These are phyloP conservation scores for Lactifluus pinguis DNA, from an alignment of 768 basidiomycete genomes.

Conservation along the genomic window DNA sequence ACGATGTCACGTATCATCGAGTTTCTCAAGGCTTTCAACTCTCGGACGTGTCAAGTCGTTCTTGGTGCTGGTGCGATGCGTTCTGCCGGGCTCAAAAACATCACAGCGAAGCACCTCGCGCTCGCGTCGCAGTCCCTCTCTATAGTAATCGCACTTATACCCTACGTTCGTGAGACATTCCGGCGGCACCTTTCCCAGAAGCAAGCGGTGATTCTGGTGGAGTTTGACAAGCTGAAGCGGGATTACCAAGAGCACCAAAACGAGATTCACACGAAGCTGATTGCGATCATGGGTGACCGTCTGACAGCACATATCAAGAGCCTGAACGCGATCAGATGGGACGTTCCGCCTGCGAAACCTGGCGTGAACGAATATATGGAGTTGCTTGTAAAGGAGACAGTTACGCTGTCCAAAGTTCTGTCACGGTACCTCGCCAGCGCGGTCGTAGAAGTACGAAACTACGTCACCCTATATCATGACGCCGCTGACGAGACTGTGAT, in stretches of 20 bases:
- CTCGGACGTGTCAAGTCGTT: constrained; percentile 65
- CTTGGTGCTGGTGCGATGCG: constrained; percentile 99
- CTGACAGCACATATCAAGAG: constrained; percentile 76
- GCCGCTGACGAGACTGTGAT: background rate
- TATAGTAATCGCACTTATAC: no score
- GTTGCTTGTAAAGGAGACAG: constrained; percentile 72
- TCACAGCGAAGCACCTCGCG: constrained; percentile 91
- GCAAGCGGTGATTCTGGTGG: constrained; percentile 93
- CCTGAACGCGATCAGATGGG: constrained; percentile 78
- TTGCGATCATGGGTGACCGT: constrained; percentile 97
- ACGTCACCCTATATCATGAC: background rate
- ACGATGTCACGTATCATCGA: constrained; percentile 93
- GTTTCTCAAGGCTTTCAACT: constrained; percentile 96
- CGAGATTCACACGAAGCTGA: constrained; percentile 95
- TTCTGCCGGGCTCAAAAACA: constrained; percentile 94
- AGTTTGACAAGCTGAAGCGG: constrained; percentile 98
- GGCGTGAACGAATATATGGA: constrained; percentile 78
- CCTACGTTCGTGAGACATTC: no score
- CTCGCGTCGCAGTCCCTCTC: no score
- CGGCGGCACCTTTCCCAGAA: constrained; percentile 30
- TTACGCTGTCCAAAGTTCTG: no score
- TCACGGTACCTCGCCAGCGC: no score
- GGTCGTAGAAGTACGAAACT: constrained; percentile 20
- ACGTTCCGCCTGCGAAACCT: constrained; percentile 44
- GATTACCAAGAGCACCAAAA: constrained; percentile 93